These are phyloP conservation scores for Dryadomyces quercus-mongolicae DNA, from an alignment of 2,329 filamentous ascomycete species.

Conservation along the genomic window DNA sequence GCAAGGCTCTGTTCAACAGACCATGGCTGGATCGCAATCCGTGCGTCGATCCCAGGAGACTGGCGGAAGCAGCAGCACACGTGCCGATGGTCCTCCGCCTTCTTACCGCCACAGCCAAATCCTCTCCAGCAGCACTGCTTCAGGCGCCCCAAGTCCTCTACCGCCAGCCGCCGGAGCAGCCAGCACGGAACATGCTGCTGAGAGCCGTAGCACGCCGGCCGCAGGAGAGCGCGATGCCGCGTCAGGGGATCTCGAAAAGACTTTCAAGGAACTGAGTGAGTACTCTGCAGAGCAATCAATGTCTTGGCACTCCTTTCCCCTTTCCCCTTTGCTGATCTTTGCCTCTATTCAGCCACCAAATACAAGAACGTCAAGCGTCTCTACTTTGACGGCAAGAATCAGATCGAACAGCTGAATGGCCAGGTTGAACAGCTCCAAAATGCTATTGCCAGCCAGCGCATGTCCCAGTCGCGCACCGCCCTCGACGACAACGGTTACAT, in stretches of 20 bases:
- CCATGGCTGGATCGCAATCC: conserved; percentile 34
- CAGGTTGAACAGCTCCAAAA: conserved; percentile 95
- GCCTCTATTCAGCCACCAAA: conserved; percentile 43
- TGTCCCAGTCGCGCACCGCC: conserved; percentile 86
- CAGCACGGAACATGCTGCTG: too few relatives aligned
- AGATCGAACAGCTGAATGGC: conserved; percentile 76
- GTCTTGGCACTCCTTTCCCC: conserved; percentile 4
- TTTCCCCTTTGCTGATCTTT: not conserved
- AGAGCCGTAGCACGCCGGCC: not conserved
- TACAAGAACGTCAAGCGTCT: conserved; percentile 98
- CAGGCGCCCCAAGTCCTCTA: conserved; percentile 28
- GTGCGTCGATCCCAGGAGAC: conserved; percentile 36
- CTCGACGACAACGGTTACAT: conserved; percentile 92
- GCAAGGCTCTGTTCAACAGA: conserved; percentile 5
- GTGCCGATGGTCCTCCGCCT: conserved; percentile 34
- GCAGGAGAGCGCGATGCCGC: not conserved
- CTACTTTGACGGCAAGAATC: conserved; percentile 89
- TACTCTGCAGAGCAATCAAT: too few relatives aligned
- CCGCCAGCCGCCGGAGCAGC: conserved; percentile 19
- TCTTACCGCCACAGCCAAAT: conserved; percentile 40
- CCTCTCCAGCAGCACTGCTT: conserved; percentile 16
- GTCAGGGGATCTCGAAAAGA: not conserved
- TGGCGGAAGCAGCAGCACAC: conserved; percentile 23
- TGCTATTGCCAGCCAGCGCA: conserved; percentile 88
- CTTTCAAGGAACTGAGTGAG: conserved; percentile 40